Conservation (phyloP, 352 stramenopile genomes). For the Globisporangium echinulatum region DNA sequence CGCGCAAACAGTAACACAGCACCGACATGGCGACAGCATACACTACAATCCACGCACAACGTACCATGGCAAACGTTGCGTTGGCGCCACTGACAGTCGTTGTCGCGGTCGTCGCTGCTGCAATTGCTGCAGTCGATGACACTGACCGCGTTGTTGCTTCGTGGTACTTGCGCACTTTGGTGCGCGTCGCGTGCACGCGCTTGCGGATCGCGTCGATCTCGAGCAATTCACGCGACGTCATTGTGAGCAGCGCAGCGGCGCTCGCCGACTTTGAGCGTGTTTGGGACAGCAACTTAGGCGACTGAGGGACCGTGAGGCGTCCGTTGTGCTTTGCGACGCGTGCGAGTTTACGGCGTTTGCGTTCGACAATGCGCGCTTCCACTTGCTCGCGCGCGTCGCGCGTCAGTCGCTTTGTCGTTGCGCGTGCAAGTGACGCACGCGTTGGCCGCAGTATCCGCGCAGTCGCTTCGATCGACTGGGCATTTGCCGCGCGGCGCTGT, state of each 20-base stretch:
- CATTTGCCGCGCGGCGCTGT: constrained; percentile 30
- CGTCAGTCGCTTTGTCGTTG: constrained; percentile 33
- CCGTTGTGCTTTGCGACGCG: constrained; percentile 48
- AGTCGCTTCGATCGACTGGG: constrained; percentile 47
- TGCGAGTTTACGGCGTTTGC: constrained; percentile 22
- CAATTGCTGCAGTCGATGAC: background rate
- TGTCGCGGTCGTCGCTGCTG: too few relatives aligned
- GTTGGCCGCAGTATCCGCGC: constrained; percentile 60
- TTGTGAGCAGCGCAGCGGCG: constrained; percentile 38
- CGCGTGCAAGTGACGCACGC: constrained; percentile 39
- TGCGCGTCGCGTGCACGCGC: constrained; percentile 43
- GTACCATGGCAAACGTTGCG: constrained; percentile 24
- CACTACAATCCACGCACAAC: constrained; percentile 1
- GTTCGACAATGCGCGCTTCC: constrained; percentile 26
- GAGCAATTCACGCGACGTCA: constrained; percentile 63
- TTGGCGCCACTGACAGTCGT: constrained; percentile 25
- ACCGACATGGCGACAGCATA: background rate
- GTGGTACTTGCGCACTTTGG: constrained; percentile 62
- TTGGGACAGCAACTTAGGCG: constrained; percentile 50
- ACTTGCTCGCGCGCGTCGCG: constrained; percentile 35
- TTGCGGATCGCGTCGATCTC: constrained; percentile 68
- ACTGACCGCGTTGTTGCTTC: constrained; percentile 43
- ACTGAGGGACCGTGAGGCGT: constrained; percentile 59
- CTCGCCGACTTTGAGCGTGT: constrained; percentile 22
- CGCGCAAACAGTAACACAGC: background rate